Evolutionary conservation across 192 early-diverging fungal genomes (phyloP).

Genomic region (Chytriomyces sp.): DNA sequence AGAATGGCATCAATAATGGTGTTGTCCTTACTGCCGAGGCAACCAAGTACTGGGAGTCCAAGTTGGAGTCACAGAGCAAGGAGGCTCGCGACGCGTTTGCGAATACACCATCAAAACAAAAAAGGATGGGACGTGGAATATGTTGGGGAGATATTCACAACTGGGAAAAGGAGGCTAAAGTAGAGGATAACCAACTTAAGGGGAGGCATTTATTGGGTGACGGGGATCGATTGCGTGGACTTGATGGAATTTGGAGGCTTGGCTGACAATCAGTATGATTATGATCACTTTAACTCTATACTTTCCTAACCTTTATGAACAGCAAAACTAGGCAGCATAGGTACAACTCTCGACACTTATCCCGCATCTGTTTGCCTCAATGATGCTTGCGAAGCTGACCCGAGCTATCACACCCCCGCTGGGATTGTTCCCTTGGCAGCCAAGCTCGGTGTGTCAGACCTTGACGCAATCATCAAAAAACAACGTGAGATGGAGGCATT

Average conservation of each 20-base stretch:
- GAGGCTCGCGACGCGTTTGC: conserved; percentile 7
- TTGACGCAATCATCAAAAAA: background rate
- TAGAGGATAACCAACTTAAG: conserved; percentile 5
- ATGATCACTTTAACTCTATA: background rate
- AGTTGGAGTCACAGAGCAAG: conserved; percentile 9
- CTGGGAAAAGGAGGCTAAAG: background rate
- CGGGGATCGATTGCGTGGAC: background rate
- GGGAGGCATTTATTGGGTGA: conserved; percentile 1
- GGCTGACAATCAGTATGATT: background rate
- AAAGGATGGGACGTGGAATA: background rate
- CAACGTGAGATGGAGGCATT: conserved; percentile 11
- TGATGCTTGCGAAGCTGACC: conserved; percentile 6
- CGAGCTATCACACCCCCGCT: background rate
- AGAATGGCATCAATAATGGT: conserved; percentile 1
- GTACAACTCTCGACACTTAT: background rate
- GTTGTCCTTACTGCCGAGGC: background rate
- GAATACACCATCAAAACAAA: conserved; percentile 5
- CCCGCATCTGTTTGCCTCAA: background rate
- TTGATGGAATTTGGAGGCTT: conserved; percentile 13
- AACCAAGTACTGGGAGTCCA: conserved; percentile 1
- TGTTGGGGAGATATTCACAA: background rate
- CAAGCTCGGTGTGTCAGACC: background rate
- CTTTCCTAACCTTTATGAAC: conserved; percentile 4
- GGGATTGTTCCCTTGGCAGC: background rate
- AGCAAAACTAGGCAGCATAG: conserved; percentile 11